Evolutionary conservation across 164 flowering plant genomes (phyloP), one percentile per base, ranked within the genome.

Genomic region (Amborella trichopoda): DNA sequence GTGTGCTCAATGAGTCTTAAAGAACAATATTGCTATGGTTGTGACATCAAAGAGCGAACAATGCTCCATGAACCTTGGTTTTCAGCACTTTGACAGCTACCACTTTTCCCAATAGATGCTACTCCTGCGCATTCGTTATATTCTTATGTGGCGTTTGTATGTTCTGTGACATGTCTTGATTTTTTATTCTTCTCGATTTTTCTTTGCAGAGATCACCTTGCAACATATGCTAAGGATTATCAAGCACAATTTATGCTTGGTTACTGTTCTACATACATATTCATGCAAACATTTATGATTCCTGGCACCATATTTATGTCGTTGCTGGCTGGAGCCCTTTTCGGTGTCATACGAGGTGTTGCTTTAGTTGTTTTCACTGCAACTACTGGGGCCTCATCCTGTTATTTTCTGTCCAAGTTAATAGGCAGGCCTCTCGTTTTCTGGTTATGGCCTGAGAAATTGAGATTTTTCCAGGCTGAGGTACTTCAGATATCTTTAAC

Each of bases 251-350:
- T 91, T 63, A 76, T 83, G 42, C 70, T 91, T 30, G 96, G 94
- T 45, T 91, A 87, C 74, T 91, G 98, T 65, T 75, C 96, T 43
- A 78, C 78, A 25, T 90, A 90, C 70, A 86, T 90, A 58, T 90
- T 90, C 77, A 90, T 90, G 98, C 98, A 90, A 64, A 90, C 98
- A n/a, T 86, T 90, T 61, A 90, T 90, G 98, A 90, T 90, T 44
- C 95, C 98, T 38, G 98, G 98, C 24, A 91, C 98, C 36, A 81
- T 91, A 57, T 91, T 91, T 67, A 80, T 91, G 98, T 91, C 98
- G 18, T 61, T 91, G 68, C 72, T 91, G 17, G 98, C 94, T 70
- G 98, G 98, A 59, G 96, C 98, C 45, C 88, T 91, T 49, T 91
- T 86, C 69, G 98, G 96, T 40, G 93, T 79, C 18, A 26, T 78